These are phyloP conservation scores for Mucor mucedo DNA, from an alignment of 371 early-diverging fungal species.

Conservation along the genomic window DNA sequence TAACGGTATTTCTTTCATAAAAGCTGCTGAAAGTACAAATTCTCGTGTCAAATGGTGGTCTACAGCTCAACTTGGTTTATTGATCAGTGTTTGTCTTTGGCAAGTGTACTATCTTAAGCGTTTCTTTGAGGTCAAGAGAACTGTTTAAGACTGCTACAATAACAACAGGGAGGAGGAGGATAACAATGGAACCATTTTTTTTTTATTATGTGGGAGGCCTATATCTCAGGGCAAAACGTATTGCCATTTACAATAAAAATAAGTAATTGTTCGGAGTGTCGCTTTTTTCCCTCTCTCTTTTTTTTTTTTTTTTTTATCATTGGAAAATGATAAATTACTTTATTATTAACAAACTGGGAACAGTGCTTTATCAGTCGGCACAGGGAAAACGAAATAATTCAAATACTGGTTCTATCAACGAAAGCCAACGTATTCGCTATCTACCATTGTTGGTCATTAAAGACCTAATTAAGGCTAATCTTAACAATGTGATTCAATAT, in stretches of 20 bases:
- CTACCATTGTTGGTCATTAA: conserved; percentile 51
- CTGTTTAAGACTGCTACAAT: conserved; percentile 48
- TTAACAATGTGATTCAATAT: conserved; percentile 47
- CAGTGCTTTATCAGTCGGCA: conserved; percentile 43
- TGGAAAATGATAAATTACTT: conserved; percentile 41
- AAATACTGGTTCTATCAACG: conserved; percentile 13
- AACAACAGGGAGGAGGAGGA: neutral
- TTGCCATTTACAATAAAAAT: conserved; percentile 1
- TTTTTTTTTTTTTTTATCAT: conserved; percentile 13
- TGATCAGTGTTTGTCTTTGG: conserved; percentile 69
- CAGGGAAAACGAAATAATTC: conserved; percentile 4
- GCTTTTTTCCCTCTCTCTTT: conserved; percentile 3
- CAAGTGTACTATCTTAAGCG: conserved; percentile 77
- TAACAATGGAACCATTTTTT: too few species aligned
- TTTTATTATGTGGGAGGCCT: too few species aligned
- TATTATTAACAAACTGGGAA: conserved; percentile 48
- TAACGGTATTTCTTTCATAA: neutral
- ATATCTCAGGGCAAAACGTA: neutral
- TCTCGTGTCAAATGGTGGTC: conserved; percentile 82
- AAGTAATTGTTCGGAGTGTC: neutral
- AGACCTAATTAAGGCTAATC: conserved; percentile 49
- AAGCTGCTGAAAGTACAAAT: conserved; percentile 80
- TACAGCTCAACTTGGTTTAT: conserved; percentile 63
- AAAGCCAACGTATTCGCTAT: conserved; percentile 42
- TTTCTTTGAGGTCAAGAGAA: conserved; percentile 80